Percentiles rank a stretch among this genome's conserved stretches.
phyloP scores from a whole-genome alignment of 2,329 filamentous ascomycete genomes.

The Ceratocystiopsis brevicomis region DNA sequence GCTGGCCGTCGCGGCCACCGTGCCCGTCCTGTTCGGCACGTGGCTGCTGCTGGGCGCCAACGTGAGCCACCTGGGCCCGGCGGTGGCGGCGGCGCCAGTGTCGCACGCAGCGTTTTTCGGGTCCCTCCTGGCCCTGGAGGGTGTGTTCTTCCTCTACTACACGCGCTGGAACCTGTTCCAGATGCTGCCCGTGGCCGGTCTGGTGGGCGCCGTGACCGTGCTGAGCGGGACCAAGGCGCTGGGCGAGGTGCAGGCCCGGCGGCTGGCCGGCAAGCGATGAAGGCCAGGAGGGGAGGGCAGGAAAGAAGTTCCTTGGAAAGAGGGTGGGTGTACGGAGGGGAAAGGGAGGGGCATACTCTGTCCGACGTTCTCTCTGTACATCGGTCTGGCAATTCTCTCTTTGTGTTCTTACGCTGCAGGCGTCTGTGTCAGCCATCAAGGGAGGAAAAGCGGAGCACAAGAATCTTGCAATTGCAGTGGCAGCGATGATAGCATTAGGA shows the following conservation, averaged over 20 bases:
- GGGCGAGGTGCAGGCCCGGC: conserved; percentile 77
- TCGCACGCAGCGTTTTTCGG: conserved; percentile 74
- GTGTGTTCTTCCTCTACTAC: conserved; percentile 90
- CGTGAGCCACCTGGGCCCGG: conserved; percentile 55
- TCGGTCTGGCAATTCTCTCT: too few relatives aligned
- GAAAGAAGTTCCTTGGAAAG: background rate
- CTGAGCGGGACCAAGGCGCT: conserved; percentile 79
- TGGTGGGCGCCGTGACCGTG: conserved; percentile 54
- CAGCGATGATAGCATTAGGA: too few relatives aligned
- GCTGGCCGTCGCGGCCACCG: conserved; percentile 48
- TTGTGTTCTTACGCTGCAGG: too few relatives aligned
- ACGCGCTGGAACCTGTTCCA: conserved; percentile 83
- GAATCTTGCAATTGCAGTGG: too few relatives aligned
- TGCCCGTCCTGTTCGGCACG: conserved; percentile 48
- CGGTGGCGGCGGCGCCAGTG: conserved; percentile 56
- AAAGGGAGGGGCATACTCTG: too few relatives aligned
- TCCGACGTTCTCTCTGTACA: too few relatives aligned
- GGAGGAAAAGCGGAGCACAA: too few relatives aligned
- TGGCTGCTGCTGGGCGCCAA: conserved; percentile 77
- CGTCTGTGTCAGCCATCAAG: too few relatives aligned
- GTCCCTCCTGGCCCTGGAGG: conserved; percentile 74
- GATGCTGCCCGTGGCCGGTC: conserved; percentile 51
- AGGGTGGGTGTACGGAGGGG: background rate
- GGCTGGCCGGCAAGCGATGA: conserved; percentile 53
- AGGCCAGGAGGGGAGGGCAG: background rate